Base-by-base conservation (phyloP, 2,329 filamentous ascomycete species). In the Ascocoryne sarcoides region DNA sequence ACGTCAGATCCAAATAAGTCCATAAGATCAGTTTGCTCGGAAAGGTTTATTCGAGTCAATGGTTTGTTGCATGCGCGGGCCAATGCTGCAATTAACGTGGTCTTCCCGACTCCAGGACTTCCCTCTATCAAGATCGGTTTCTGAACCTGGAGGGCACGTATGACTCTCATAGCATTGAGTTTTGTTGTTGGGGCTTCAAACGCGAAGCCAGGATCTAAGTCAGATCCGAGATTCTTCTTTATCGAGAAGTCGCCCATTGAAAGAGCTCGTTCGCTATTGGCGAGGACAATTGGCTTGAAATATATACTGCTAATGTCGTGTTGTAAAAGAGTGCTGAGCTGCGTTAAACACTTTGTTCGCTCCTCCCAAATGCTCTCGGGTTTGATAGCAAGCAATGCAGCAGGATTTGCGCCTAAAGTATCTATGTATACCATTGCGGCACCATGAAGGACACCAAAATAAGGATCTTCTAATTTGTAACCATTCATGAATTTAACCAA, bases 91-190 rank as follows among this genome's bases (percentile, higher is more conserved):
- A 99, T 79, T 10, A 99, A 71, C 1, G 90, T 94, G 0, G 92
- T 99, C 67, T 98, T 99, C 41, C 92, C 92, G 16, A 99, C 92
- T 59, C 92, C 92, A n/a, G 92, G 92, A 53, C 85, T 95, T 26
- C 93, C 92, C 65, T 99, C 92, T 2, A 99, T 74, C 5, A 98
- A 71, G 39, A 98, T 90, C 2, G 92, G 90, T 58, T 95, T 95
- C 38, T 78, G 72, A 40, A 95, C 77, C 55, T 94, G 88, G 45
- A 98, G 68, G 10, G 90, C 93, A 47, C 92, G 80, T 40, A 93
- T 75, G 21, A 98, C 82, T 58, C 92, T 76, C 78, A 96, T 90
- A 1, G 84, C 83, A 57, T 98, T 99, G 36, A 82, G 71, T 44
- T 82, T 80, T 1, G 92, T 96, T 0, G 92, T 98, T 1, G 87